Evolutionary conservation across 2,329 filamentous ascomycete genomes (phyloP), one percentile per base, ranked within the genome.

Genomic region (Emmonsiellopsis sp.): DNA sequence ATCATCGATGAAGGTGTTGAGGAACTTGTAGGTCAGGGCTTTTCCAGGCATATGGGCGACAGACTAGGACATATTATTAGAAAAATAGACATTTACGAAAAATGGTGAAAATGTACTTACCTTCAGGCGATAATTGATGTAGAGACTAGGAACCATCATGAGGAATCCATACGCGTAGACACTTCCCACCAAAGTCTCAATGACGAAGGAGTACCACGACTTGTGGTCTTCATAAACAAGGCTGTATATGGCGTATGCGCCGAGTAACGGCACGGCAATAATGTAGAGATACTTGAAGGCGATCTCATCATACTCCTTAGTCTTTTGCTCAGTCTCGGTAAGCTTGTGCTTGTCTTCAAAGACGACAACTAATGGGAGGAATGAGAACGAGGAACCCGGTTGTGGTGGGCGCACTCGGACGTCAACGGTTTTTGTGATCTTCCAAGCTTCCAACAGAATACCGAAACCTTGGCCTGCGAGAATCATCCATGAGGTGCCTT

Each of bases 401-500:
- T 78, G 74, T 0, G 86, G 80, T 3, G 83, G 78, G 10, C 88
- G 85, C 54, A 97, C 63, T 52, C 89, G 85, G 54, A 98, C 87
- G 64, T 98, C 83, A 62, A 97, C 93, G 0, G 91, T 83, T 50
- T 95, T 97, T 8, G 93, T 98, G 63, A 98, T 85, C 72, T 98
- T 98, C 93, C 93, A 98, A 43, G 84, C 83, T 69, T 88, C 85
- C 48, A 88, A 78, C 1, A 85, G 70, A 53, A 88, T 87, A 49
- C 91, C 90, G 57, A 95, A 83, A 17, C 86, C 93, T 74, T 98
- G 93, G 9, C 88, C 87, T 49, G 91, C 90, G 17, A 98, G 77
- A 62, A 98, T 97, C 90, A 98, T 97, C 92, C 92, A 98, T 59
- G 87, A 95, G 0, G 93, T 98, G 69, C 93, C 94, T 55, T 96